phyloP scores from a whole-genome alignment of 1,284 basidiomycete genomes.

The Ceratobasidium sp. region DNA sequence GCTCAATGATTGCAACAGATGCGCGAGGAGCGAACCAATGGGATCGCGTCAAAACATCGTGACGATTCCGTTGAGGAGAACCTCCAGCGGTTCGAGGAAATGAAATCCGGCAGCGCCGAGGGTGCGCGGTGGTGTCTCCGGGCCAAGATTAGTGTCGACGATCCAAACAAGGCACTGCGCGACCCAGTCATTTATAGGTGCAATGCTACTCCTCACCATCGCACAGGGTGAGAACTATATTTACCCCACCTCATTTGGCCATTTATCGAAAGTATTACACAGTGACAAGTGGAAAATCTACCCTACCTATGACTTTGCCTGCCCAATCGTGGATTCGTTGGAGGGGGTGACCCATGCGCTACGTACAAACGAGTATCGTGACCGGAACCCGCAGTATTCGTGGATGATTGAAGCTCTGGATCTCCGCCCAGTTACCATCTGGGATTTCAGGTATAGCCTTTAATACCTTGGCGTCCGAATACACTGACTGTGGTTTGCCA shows the following conservation, averaged over 20 bases:
- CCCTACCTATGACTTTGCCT: slow-evolving; percentile 98
- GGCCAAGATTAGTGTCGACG: slow-evolving; percentile 93
- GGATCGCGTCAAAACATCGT: slow-evolving; percentile 85
- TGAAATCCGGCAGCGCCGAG: slow-evolving; percentile 83
- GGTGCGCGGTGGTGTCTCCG: slow-evolving; percentile 93
- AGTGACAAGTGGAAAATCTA: slow-evolving; percentile 96
- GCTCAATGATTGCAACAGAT: slow-evolving; percentile 61
- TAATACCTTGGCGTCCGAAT: background rate
- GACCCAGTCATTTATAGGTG: slow-evolving; percentile 99
- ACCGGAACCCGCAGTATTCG: slow-evolving; percentile 95
- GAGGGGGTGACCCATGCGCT: slow-evolving; percentile 99
- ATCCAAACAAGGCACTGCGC: slow-evolving; percentile 95
- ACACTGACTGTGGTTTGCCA: slow-evolving; percentile 48
- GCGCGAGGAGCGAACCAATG: slow-evolving; percentile 90
- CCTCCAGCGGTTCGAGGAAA: slow-evolving; percentile 85
- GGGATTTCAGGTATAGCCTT: slow-evolving; percentile 84
- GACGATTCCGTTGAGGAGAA: slow-evolving; percentile 86
- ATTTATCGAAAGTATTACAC: slow-evolving; percentile 9
- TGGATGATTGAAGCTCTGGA: slow-evolving; percentile 94
- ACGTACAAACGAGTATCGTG: slow-evolving; percentile 98
- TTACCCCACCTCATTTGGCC: slow-evolving; percentile 35
- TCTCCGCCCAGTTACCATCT: slow-evolving; percentile 87
- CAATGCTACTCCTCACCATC: slow-evolving; percentile 88
- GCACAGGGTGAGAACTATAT: slow-evolving; percentile 77
- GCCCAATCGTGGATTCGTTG: slow-evolving; percentile 94